These are phyloP conservation scores for Aspergillus carbonarius DNA, from an alignment of 2,329 filamentous ascomycete genomes.

Conservation along the genomic window DNA sequence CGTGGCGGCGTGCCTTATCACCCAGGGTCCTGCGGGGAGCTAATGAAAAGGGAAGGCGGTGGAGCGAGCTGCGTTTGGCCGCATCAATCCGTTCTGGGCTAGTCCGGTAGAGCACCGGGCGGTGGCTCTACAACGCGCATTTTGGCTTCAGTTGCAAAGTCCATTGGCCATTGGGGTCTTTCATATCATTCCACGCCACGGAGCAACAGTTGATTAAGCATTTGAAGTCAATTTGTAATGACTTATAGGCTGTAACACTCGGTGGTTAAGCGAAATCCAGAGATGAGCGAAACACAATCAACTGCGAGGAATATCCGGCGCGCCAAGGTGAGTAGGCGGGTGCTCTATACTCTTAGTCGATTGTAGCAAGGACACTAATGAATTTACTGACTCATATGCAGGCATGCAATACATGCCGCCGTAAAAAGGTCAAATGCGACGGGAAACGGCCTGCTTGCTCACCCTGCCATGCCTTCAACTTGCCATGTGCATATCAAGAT, in stretches of 20 bases:
- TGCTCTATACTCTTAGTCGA: background rate
- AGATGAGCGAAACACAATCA: background rate
- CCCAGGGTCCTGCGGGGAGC: background rate
- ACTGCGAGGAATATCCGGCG: background rate
- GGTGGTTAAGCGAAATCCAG: too few species aligned
- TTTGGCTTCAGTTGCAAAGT: background rate
- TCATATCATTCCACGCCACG: too few species aligned
- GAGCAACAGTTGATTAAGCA: too few species aligned
- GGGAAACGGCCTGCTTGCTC: slow-evolving; percentile 12
- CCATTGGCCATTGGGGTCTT: too few species aligned
- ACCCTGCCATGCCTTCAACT: slow-evolving; percentile 8
- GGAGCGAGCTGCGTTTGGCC: background rate
- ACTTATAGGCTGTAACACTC: too few species aligned
- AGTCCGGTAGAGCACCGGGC: background rate
- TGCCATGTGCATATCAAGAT: slow-evolving; percentile 10
- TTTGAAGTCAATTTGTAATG: too few species aligned
- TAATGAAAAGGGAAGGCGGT: background rate
- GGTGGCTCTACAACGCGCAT: background rate
- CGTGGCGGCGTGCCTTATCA: background rate
- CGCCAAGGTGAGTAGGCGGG: background rate
- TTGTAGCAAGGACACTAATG: background rate
- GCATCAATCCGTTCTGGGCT: background rate
- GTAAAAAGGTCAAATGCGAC: slow-evolving; percentile 14
- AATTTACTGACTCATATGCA: background rate
- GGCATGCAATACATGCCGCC: slow-evolving; percentile 14